A percentile compares a stretch with the other conserved stretches of the same genome.
These are phyloP conservation scores for Cercospora nicotianae DNA, from an alignment of 2,329 filamentous ascomycete species.

Conservation along the genomic window DNA sequence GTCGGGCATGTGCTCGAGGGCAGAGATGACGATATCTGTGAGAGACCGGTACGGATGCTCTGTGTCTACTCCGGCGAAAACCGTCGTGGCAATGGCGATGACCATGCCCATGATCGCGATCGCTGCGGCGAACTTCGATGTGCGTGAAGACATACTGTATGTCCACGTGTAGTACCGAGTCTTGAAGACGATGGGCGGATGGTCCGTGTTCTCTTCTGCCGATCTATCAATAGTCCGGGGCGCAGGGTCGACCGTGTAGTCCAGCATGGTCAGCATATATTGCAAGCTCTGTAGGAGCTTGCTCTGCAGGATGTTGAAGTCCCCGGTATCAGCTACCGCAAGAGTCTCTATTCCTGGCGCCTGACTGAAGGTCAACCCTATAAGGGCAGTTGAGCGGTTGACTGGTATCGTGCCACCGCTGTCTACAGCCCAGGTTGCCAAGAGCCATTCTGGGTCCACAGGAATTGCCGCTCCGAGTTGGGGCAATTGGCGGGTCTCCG, in stretches of 20 bases:
- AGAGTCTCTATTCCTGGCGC: not conserved
- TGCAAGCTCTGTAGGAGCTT: not conserved
- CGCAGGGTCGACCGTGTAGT: not conserved
- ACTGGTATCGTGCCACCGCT: constrained; percentile 11
- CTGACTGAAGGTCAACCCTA: not conserved
- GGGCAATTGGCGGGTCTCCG: constrained; percentile 18
- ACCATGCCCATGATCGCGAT: constrained; percentile 1
- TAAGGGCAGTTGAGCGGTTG: constrained; percentile 9
- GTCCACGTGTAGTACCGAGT: constrained; percentile 11
- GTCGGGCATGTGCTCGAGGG: not conserved
- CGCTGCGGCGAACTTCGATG: constrained; percentile 3
- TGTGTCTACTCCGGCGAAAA: not conserved
- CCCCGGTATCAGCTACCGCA: not conserved
- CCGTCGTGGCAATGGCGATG: not conserved
- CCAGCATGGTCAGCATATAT: not conserved
- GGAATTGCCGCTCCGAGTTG: not conserved
- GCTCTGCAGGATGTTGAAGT: not conserved
- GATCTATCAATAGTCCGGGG: not conserved
- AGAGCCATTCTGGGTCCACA: constrained; percentile 17
- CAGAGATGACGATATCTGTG: not conserved
- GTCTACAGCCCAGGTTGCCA: constrained; percentile 32
- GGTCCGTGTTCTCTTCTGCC: not conserved
- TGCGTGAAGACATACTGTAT: constrained; percentile 17
- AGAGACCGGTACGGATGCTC: not conserved
- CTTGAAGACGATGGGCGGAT: not conserved